Percentiles rank a stretch among this genome's conserved stretches.
Evolutionary conservation across 148 eudicot genomes (phyloP).

Genomic region (Pharnaceum exiguum): DNA sequence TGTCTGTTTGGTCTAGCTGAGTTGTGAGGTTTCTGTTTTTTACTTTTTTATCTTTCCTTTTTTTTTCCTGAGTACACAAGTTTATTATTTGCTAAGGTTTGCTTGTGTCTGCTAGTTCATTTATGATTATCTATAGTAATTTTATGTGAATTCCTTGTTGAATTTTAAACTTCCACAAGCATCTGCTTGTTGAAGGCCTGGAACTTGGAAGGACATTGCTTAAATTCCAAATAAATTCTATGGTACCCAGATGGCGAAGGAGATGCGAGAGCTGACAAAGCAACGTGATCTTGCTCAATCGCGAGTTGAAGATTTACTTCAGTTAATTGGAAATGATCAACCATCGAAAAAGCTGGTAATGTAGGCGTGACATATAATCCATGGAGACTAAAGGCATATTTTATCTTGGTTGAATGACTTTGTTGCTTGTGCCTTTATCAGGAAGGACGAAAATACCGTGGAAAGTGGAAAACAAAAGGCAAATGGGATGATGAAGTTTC

Average conservation of each 20-base stretch:
- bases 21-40: too few relatives aligned
- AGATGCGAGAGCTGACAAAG: slow-evolving; percentile 64
- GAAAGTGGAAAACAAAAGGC: slow-evolving; percentile 38
- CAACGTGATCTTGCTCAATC: slow-evolving; percentile 80
- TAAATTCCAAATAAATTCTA: neutral
- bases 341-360: slow-evolving; percentile 38
- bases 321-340: slow-evolving; percentile 45
- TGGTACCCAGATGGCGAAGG: slow-evolving; percentile 68
- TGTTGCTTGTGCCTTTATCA: slow-evolving; percentile 9
- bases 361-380: neutral
- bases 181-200: too few relatives aligned
- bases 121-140: too few relatives aligned
- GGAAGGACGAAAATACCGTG: slow-evolving; percentile 31
- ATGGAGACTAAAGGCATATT: too few relatives aligned
- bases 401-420: too few relatives aligned
- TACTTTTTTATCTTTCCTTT: too few relatives aligned
- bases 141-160: too few relatives aligned
- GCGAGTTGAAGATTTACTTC: slow-evolving; percentile 69
- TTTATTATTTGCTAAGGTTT: too few relatives aligned
- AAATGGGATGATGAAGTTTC: slow-evolving; percentile 51
- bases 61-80: too few relatives aligned
- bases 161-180: too few relatives aligned
- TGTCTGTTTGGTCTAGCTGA: too few relatives aligned
- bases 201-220: neutral
- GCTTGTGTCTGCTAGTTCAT: too few relatives aligned